Percentiles rank a stretch among this genome's conserved stretches.
These are phyloP conservation scores for Firmiana major DNA, from an alignment of 345 rosid species.

Conservation along the genomic window DNA sequence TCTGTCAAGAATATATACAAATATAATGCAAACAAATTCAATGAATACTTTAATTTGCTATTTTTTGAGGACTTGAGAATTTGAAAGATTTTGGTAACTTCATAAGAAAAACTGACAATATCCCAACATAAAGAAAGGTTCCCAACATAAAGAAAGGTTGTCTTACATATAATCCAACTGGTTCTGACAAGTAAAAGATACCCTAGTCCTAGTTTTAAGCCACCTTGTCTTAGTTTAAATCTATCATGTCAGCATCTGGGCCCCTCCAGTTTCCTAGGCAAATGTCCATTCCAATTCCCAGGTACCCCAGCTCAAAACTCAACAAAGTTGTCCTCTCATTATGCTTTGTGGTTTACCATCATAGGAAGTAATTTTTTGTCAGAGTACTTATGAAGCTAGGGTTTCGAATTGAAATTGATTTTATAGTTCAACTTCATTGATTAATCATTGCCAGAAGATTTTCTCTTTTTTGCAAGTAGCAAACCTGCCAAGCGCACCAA, in stretches of 20 bases:
- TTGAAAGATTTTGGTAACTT: neutral
- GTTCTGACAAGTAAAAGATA: constrained; percentile 8
- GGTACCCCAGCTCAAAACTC: neutral
- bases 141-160: constrained; percentile 16
- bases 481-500: neutral
- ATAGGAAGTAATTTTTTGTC: neutral
- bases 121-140: neutral
- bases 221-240: neutral
- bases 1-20: neutral
- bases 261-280: constrained; percentile 20
- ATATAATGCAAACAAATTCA: neutral
- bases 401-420: neutral
- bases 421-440: neutral
- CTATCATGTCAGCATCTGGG: constrained; percentile 9
- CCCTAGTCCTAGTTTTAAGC: neutral
- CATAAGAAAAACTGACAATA: constrained; percentile 10
- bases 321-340: neutral
- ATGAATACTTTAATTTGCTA: neutral
- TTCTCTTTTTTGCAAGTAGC: neutral
- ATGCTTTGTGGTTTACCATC: neutral
- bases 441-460: neutral
- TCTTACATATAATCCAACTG: constrained; percentile 22
- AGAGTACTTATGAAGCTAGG: neutral
- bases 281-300: neutral
- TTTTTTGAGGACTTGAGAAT: neutral